phyloP scores from a whole-genome alignment of 139 green algal species.

The Micractinium sp. region DNA sequence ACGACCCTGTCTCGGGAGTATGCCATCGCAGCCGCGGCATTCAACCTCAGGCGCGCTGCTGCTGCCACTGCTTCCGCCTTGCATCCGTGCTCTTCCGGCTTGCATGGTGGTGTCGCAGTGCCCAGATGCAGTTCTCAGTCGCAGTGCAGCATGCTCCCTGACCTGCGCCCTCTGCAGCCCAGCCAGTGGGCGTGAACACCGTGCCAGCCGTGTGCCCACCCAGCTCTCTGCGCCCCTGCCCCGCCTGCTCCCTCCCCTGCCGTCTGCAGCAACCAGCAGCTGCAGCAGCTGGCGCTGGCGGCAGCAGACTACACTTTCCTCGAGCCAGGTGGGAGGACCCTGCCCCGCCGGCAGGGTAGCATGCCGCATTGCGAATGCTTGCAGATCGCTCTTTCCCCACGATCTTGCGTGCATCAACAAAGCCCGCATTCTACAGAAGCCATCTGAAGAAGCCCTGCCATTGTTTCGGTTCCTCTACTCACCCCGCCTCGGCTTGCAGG shows the following conservation, averaged over 20 bases:
- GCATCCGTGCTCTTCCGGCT: not conserved
- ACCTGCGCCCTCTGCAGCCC: too few species aligned
- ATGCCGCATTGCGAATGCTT: not conserved
- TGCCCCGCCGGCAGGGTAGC: not conserved
- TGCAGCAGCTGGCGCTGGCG: constrained; percentile 33
- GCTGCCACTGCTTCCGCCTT: too few species aligned
- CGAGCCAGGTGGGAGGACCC: not conserved
- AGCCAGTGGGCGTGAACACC: too few species aligned
- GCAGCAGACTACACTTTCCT: constrained; percentile 45
- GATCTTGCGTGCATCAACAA: too few species aligned
- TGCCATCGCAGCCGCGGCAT: constrained; percentile 63
- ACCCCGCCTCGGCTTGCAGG: not conserved
- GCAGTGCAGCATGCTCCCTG: not conserved
- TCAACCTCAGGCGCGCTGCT: constrained; percentile 30
- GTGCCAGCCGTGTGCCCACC: too few species aligned
- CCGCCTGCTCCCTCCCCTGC: not conserved
- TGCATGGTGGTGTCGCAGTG: not conserved
- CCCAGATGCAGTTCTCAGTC: not conserved
- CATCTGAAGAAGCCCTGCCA: not conserved
- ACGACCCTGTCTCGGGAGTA: constrained; percentile 69
- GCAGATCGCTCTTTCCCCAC: not conserved
- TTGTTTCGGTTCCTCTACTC: not conserved
- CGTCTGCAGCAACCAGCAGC: constrained; percentile 6
- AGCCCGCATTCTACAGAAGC: not conserved
- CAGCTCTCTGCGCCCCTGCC: too few species aligned